Base-by-base conservation (phyloP, 2,329 filamentous ascomycete species). In the Colletotrichum simmondsii region DNA sequence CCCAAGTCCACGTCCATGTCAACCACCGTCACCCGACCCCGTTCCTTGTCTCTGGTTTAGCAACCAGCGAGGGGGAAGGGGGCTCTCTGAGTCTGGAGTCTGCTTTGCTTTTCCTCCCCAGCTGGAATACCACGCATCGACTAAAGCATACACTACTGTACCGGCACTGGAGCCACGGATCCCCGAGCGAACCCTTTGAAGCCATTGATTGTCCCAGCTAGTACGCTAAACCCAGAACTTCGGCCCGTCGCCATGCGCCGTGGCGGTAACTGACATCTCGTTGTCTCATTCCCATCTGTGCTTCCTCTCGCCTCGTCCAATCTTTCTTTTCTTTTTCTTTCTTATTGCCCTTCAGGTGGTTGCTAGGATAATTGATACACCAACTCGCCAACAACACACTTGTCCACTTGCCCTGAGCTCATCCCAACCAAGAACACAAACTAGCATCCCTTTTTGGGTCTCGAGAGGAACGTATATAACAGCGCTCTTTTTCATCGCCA, bases 231-330 rank as follows among this genome's bases (percentile, higher is more conserved):
- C 54, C 66, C 57, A 67, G 58, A 68, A 52, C 59, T 72, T 46
- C 71, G 67, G 66, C 71, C 71, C 71, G 60, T 30, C 71, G 66
- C 49, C 66, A 73, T 73, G 71, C 61, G 67, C 66, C 61, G 71
- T 52, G 61, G 67, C 71, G 71, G 71, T 65, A 70, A 73, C 71
- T 73, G 71, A 73, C 71, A 73, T 73, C 49, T 73, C 60, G 71
- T 65, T 73, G 71, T 73, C 71, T 73, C 71, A 71, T 65, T 61
- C 32, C 61, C 54, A 73, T 65, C 66, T 65, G 60, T 73, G 66
- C 71, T 71, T 65, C 37, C 68, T 59, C 66, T 73, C 60, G 56
- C 35, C 60, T 73, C 71, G 71, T 61, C 71, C 71, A 73, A 73
- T 73, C 71, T 65, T 61, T 71, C 71, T 70, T 73, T 73, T 65